Conservation (phyloP, 164 flowering plant species). For the Pachysandra terminalis region DNA sequence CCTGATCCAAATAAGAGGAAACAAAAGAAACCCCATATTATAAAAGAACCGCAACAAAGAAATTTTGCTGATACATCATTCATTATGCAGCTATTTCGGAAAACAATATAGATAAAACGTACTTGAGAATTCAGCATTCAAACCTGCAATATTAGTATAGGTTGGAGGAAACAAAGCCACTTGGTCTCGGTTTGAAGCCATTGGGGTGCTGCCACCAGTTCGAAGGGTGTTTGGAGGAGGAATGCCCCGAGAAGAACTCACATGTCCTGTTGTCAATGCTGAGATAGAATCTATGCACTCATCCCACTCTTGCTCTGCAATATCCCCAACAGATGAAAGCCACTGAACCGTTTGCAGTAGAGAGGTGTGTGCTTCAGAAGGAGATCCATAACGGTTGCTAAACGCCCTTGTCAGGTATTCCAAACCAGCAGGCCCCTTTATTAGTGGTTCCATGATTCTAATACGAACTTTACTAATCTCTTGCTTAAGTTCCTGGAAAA, state of each 20-base stretch:
- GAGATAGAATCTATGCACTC: conserved; percentile 47
- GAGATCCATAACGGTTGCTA: conserved; percentile 60
- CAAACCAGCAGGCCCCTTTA: conserved; percentile 81
- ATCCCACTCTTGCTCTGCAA: conserved; percentile 62
- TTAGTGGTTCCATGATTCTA: conserved; percentile 65
- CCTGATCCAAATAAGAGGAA: conserved; percentile 23
- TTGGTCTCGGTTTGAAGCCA: conserved; percentile 24
- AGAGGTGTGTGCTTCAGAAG: conserved; percentile 42
- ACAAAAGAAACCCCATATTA: no score
- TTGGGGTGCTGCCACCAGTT: conserved; percentile 63
- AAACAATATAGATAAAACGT: neutral
- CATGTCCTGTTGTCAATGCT: conserved; percentile 20
- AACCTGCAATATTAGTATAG: conserved; percentile 29
- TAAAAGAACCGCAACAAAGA: no score
- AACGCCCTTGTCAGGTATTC: conserved; percentile 78
- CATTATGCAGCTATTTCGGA: neutral
- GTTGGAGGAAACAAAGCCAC: conserved; percentile 11
- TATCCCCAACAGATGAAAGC: conserved; percentile 48
- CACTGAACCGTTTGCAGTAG: conserved; percentile 59
- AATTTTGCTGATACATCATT: neutral
- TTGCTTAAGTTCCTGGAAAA: conserved; percentile 56
- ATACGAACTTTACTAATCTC: conserved; percentile 86
- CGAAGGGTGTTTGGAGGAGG: conserved; percentile 54
- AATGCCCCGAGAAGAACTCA: conserved; percentile 31
- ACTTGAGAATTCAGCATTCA: neutral